phyloP scores from a whole-genome alignment of 257 asterid genomes.

The Avicennia marina region DNA sequence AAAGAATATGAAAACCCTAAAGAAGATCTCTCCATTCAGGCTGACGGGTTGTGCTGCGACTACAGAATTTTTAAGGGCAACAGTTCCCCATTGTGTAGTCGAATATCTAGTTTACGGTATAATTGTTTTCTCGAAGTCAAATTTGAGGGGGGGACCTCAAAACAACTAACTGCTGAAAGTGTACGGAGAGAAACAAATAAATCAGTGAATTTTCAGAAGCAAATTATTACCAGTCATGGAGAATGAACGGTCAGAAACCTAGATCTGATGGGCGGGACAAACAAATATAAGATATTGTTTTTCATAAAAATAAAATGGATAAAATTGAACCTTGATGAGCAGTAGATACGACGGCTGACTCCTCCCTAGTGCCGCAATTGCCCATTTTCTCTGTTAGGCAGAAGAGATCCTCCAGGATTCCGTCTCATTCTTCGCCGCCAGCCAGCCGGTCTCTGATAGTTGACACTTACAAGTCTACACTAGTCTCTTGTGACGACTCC shows the following conservation, averaged over 20 bases:
- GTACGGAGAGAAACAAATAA: neutral
- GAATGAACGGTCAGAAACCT: conserved; percentile 25
- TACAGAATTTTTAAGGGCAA: no score
- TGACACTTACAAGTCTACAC: no score
- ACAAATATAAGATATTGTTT: conserved; percentile 11
- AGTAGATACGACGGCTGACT: conserved; percentile 82
- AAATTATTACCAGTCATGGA: no score
- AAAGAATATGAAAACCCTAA: conserved; percentile 17
- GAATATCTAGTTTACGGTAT: no score
- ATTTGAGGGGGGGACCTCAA: no score
- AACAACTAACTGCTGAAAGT: neutral
- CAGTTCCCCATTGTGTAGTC: no score
- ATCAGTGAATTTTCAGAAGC: no score
- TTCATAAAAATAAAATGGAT: neutral
- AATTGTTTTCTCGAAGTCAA: no score
- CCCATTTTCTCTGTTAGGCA: conserved; percentile 53
- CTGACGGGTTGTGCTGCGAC: no score
- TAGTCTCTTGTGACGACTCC: no score
- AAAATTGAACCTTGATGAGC: conserved; percentile 71
- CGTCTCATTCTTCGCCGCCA: conserved; percentile 46
- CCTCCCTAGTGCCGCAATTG: conserved; percentile 98
- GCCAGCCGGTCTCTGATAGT: no score
- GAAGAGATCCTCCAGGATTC: conserved; percentile 22
- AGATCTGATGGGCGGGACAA: conserved; percentile 32
- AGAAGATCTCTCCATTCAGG: conserved; percentile 9